A percentile compares a stretch with the other conserved stretches of the same genome.
phyloP scores from a whole-genome alignment of 345 rosid genomes.

The Ceriops zippeliana region DNA sequence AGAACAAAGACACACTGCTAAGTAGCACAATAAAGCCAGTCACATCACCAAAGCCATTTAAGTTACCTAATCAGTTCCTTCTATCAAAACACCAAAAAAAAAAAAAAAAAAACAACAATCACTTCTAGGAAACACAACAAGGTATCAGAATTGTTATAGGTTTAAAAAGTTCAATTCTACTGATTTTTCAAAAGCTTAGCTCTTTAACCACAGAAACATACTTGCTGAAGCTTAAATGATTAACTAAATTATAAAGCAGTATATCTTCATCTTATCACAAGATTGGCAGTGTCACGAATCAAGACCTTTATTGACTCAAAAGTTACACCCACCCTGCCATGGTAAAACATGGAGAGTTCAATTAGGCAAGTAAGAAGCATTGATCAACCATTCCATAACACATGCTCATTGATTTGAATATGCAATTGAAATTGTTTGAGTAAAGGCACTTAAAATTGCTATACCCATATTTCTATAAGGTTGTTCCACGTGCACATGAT shows the following conservation, averaged over 20 bases:
- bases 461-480: conserved; percentile 51
- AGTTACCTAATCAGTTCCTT: background rate
- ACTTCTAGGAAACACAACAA: background rate
- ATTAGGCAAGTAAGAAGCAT: conserved; percentile 2
- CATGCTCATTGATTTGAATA: background rate
- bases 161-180: conserved; percentile 9
- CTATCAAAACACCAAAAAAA: no score
- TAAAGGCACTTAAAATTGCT: conserved; percentile 8
- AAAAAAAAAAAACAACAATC: background rate
- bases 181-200: background rate
- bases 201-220: background rate
- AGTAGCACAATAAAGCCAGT: conserved; percentile 6
- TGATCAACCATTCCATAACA: background rate
- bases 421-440: background rate
- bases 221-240: background rate
- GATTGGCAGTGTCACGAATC: background rate
- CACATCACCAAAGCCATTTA: background rate
- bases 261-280: background rate
- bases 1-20: background rate
- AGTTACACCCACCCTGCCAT: background rate
- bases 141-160: background rate
- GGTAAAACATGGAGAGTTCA: background rate
- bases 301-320: background rate
- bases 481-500: conserved; percentile 54
- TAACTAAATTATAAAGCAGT: background rate